Base-by-base conservation (phyloP, 2,329 filamentous ascomycete genomes). In the Pseudofabraea citricarpa region DNA sequence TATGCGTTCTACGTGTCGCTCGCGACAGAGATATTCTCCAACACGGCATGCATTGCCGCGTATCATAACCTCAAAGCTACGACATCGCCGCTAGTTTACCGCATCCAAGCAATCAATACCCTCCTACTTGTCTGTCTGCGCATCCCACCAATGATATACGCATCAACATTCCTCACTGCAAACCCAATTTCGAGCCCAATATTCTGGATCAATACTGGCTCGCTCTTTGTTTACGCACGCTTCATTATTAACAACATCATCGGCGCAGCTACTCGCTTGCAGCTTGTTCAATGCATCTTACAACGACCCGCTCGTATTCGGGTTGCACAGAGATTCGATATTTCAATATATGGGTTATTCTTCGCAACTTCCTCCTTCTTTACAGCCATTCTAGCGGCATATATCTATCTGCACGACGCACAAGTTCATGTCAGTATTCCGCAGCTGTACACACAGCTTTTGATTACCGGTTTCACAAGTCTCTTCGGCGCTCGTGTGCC, bases 1-100 rank as follows among this genome's bases (percentile, higher is more conserved):
- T 44, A 44, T 26, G 31, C 36, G 6, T 40, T 47, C n/a, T 47
- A 40, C 31, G 10, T 41, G 7, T 44, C 45, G 6, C 41, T 44
- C 12, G 21, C 32, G 8, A 47, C 45, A 3, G 45, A 47, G 23
- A 19, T 47, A 9, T 41, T 44, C 15, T 44, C 41, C 9, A 41
- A 47, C 27, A 31, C 33, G 23, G 24, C 21, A 10, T 40, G 27
- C 32, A 19, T 47, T 6, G 18, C 43, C 6, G 22, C 29, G 10
- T 37, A 40, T 18, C 45, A 47, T 33, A 41, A 26, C 16, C 20
- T 44, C n/a, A 36, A 36, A 37, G 16, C 36, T 10, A 22, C 19
- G 7, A 47, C 22, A 7, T 47, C 45, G 7, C 27, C 33, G 6
- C 26, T 44, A 20, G 36, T 41, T 4, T 44, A 41, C 23, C 36